These are phyloP conservation scores for Akebia trifoliata DNA, from an alignment of 164 flowering plant genomes.

Conservation along the genomic window DNA sequence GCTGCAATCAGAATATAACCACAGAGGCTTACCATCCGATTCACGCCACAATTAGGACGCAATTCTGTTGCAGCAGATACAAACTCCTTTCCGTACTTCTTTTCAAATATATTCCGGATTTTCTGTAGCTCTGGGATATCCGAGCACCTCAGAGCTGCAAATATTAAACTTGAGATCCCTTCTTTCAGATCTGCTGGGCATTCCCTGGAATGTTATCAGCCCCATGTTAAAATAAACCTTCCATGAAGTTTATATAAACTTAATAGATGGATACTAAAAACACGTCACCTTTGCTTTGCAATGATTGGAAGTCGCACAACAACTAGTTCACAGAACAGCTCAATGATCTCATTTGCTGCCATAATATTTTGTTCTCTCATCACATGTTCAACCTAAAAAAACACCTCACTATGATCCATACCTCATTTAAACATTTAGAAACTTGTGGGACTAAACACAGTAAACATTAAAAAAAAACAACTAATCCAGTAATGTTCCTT, in stretches of 20 bases:
- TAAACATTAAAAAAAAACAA: too few relatives aligned
- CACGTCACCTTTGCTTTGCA: conserved; percentile 61
- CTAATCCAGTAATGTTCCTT: too few relatives aligned
- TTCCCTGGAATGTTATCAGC: conserved; percentile 43
- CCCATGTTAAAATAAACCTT: conserved; percentile 7
- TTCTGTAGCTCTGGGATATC: conserved; percentile 79
- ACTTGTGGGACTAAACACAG: too few relatives aligned
- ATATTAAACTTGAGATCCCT: conserved; percentile 81
- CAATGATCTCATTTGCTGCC: conserved; percentile 93
- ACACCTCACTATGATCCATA: background rate
- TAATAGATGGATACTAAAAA: background rate
- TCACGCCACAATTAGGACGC: conserved; percentile 83
- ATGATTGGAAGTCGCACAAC: conserved; percentile 74
- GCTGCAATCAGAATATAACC: background rate
- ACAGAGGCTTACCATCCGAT: conserved; percentile 51
- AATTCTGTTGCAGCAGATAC: conserved; percentile 82
- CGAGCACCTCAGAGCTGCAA: conserved; percentile 86
- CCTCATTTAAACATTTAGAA: too few relatives aligned
- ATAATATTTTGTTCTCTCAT: conserved; percentile 90
- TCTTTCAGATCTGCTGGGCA: conserved; percentile 95
- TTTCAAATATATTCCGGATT: conserved; percentile 62
- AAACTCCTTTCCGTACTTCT: conserved; percentile 90
- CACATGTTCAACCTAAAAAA: conserved; percentile 83
- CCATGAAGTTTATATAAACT: conserved; percentile 17
- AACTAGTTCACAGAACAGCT: conserved; percentile 86